phyloP scores from a whole-genome alignment of 2,329 filamentous ascomycete genomes.

The Chaetomium strumarium region DNA sequence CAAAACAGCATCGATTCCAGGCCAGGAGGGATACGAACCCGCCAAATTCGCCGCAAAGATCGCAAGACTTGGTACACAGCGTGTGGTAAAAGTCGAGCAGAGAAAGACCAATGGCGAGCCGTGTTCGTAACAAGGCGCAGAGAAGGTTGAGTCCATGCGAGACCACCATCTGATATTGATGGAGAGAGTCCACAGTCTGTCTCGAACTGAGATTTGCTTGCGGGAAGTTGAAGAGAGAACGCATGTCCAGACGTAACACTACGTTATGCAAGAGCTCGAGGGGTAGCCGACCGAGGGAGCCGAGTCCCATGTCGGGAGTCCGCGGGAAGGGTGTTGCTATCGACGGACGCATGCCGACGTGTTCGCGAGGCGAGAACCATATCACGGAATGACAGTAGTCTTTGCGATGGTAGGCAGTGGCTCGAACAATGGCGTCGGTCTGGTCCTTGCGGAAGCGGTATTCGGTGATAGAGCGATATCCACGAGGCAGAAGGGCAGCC shows the following conservation, averaged over 20 bases:
- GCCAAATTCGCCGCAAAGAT: constrained; percentile 24
- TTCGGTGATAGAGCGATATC: constrained; percentile 20
- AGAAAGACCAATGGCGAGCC: constrained; percentile 23
- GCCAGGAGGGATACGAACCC: constrained; percentile 26
- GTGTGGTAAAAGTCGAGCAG: constrained; percentile 23
- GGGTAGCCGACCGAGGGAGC: constrained; percentile 29
- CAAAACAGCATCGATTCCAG: constrained; percentile 29
- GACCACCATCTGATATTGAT: constrained; percentile 24
- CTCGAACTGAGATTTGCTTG: constrained; percentile 27
- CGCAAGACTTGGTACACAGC: constrained; percentile 27
- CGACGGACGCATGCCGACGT: constrained; percentile 25
- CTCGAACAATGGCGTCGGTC: constrained; percentile 27
- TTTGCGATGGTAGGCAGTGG: constrained; percentile 28
- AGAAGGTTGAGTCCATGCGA: constrained; percentile 28
- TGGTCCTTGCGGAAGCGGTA: constrained; percentile 24
- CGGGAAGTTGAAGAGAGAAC: constrained; percentile 29
- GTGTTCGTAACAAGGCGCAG: constrained; percentile 28
- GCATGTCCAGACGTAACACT: constrained; percentile 28
- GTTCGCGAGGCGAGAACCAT: constrained; percentile 29
- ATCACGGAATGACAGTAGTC: constrained; percentile 28
- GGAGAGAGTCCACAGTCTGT: constrained; percentile 22
- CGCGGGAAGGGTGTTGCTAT: constrained; percentile 28
- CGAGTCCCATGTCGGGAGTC: constrained; percentile 21
- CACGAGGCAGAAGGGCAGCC: background rate
- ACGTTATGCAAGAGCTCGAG: constrained; percentile 30